Evolutionary conservation across 352 stramenopile genomes (phyloP), one percentile per base, ranked within the genome.

Genomic region (Pythium dissotocum): DNA sequence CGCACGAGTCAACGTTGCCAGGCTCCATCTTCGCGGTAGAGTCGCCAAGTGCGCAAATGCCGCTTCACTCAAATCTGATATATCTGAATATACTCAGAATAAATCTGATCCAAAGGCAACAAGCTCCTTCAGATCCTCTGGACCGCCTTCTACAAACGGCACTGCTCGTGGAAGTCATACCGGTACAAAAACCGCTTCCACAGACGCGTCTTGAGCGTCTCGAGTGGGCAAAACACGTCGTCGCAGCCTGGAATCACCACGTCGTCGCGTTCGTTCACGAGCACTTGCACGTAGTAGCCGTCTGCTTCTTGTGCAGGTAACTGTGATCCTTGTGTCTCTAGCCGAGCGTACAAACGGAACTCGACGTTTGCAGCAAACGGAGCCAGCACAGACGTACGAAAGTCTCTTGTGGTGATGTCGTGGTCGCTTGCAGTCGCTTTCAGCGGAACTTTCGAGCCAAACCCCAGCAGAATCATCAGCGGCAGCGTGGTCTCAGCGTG

Each of bases 401-500:
- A 92, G 26, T 69, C 58, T n/a, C 86, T 75, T 1, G 52, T 44
- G 10, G 78, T 56, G 65, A 91, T 87, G 65, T 78, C 63, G 6
- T 75, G 42, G 16, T 77, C 55, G 2, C 58, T 77, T 48, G 70
- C 79, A 16, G 70, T 72, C 1, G 83, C 74, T 5, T 63, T 55
- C 14, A 91, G 69, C 14, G 77, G 63, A 1, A 65, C 71, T 24
- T 69, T 71, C 54, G 77, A 59, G 30, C 77, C 75, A 57, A 82
- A 88, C 14, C 85, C 83, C 16, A 94, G 74, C 16, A 94, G 70
- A 21, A 74, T 85, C 75, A 88, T 78, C 9, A 94, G 75, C 28
- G 86, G 83, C 16, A 94, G 61, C 38, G 78, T 87, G 8, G 86
- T 94, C 70, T 94, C 83, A 24, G 86, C 84, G 57, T 94, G 86